These are phyloP conservation scores for Helotiales sp. DNA, from an alignment of 2,329 filamentous ascomycete species.

Conservation along the genomic window DNA sequence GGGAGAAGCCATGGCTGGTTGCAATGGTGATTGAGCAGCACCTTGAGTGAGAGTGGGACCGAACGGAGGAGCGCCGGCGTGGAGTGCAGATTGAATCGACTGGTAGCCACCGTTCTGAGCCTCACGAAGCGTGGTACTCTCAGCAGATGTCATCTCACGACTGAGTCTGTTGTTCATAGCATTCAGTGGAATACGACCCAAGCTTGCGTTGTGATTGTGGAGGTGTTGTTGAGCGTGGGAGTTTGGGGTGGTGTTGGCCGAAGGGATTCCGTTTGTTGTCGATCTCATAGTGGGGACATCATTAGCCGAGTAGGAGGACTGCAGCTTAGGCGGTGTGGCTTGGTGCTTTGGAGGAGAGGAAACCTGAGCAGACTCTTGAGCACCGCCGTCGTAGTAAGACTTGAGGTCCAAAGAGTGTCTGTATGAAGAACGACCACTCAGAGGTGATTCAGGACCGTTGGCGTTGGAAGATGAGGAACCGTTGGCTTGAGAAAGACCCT, in stretches of 20 bases:
- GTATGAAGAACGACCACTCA: slow-evolving; percentile 54
- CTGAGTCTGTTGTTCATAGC: slow-evolving; percentile 71
- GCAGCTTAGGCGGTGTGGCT: slow-evolving; percentile 73
- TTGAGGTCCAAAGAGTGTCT: slow-evolving; percentile 65
- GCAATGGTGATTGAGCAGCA: slow-evolving; percentile 38
- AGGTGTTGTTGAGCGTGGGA: slow-evolving; percentile 63
- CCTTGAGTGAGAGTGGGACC: slow-evolving; percentile 62
- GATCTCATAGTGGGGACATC: slow-evolving; percentile 84
- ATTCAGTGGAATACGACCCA: slow-evolving; percentile 77
- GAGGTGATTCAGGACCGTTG: slow-evolving; percentile 48
- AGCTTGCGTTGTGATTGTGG: slow-evolving; percentile 78
- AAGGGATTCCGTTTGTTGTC: slow-evolving; percentile 43
- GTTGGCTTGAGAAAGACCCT: slow-evolving; percentile 42
- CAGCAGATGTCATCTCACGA: slow-evolving; percentile 62
- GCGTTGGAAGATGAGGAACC: slow-evolving; percentile 29
- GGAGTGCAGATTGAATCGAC: slow-evolving; percentile 73
- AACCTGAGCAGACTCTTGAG: slow-evolving; percentile 39
- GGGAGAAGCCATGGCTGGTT: slow-evolving; percentile 38
- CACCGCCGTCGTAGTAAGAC: slow-evolving; percentile 45
- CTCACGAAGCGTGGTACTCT: slow-evolving; percentile 45
- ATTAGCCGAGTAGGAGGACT: slow-evolving; percentile 88
- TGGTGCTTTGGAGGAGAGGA: slow-evolving; percentile 56
- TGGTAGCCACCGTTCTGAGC: slow-evolving; percentile 56
- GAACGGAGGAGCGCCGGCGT: slow-evolving; percentile 80
- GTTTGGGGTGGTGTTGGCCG: slow-evolving; percentile 50